Evolutionary conservation across 139 green algal genomes (phyloP).

Genomic region (Pseudopediastrum boryanum): DNA sequence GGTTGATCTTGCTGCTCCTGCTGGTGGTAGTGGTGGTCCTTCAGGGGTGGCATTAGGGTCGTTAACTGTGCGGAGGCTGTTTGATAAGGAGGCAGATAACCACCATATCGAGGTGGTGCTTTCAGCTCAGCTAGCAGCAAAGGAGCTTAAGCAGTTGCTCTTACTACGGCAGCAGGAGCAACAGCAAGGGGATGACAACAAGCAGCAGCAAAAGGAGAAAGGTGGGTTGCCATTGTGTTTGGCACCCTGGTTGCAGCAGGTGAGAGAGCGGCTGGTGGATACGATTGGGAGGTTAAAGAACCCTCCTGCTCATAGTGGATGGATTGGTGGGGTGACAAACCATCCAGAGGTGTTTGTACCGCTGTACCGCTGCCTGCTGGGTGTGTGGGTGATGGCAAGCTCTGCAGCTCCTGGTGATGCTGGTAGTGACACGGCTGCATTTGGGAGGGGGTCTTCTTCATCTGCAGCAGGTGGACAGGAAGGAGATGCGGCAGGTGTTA

Average conservation of each 20-base stretch:
- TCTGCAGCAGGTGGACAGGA: neutral
- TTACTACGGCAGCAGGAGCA: neutral
- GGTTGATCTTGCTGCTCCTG: neutral
- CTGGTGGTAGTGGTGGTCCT: conserved; percentile 5
- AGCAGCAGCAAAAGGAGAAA: conserved; percentile 11
- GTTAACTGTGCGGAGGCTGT: conserved; percentile 59
- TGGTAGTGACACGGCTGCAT: neutral
- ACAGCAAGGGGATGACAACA: neutral
- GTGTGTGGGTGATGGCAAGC: conserved; percentile 32
- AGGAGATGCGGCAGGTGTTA: neutral
- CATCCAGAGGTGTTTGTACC: conserved; percentile 49
- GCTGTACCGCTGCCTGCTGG: conserved; percentile 53
- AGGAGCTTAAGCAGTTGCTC: conserved; percentile 3
- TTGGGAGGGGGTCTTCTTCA: neutral
- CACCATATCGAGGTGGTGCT: conserved; percentile 83
- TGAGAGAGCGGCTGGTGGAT: too few relatives aligned
- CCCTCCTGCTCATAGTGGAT: neutral
- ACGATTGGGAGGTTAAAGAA: neutral
- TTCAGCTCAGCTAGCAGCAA: conserved; percentile 66
- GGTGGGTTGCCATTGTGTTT: neutral
- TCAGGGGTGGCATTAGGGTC: neutral
- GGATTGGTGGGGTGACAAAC: conserved; percentile 30
- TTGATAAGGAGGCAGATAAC: conserved; percentile 89
- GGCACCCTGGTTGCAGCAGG: conserved; percentile 2
- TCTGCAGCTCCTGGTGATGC: neutral